A percentile compares a stretch with the other conserved stretches of the same genome.
Evolutionary conservation across 2,329 filamentous ascomycete genomes (phyloP).

Genomic region (Chaetomium sp.): DNA sequence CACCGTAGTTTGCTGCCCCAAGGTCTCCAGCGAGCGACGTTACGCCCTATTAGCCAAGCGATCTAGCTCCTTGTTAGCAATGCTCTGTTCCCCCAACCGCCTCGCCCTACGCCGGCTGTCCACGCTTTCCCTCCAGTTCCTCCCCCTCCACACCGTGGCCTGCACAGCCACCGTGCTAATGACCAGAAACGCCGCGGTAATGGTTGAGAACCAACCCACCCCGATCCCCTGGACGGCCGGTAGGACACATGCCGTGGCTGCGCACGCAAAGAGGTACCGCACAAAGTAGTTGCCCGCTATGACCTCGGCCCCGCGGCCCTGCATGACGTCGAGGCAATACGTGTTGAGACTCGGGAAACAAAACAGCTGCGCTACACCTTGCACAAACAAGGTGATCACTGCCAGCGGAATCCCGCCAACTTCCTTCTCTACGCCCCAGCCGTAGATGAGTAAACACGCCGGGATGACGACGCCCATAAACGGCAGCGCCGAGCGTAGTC

Average conservation of each 20-base stretch:
- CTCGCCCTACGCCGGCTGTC: slow-evolving; percentile 36
- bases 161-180: slow-evolving; percentile 39
- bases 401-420: slow-evolving; percentile 44
- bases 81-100: slow-evolving; percentile 16
- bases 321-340: slow-evolving; percentile 79
- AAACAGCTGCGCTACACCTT: slow-evolving; percentile 62
- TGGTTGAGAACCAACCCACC: slow-evolving; percentile 75
- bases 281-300: slow-evolving; percentile 75
- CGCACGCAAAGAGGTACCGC: slow-evolving; percentile 67
- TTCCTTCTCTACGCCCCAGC: slow-evolving; percentile 43
- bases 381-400: slow-evolving; percentile 61
- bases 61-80: background rate
- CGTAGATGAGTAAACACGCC: slow-evolving; percentile 61
- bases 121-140: slow-evolving; percentile 46
- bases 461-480: slow-evolving; percentile 58
- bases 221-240: slow-evolving; percentile 69
- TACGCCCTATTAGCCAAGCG: background rate
- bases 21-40: background rate
- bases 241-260: slow-evolving; percentile 63
- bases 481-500: slow-evolving; percentile 53
- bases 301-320: slow-evolving; percentile 62
- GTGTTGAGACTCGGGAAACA: slow-evolving; percentile 65
- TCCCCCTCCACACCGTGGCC: slow-evolving; percentile 44
- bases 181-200: slow-evolving; percentile 53
- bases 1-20: background rate